A percentile compares a stretch with the other conserved stretches of the same genome.
These are phyloP conservation scores for Vigna trinervia DNA, from an alignment of 306 rosid genomes.

Conservation along the genomic window DNA sequence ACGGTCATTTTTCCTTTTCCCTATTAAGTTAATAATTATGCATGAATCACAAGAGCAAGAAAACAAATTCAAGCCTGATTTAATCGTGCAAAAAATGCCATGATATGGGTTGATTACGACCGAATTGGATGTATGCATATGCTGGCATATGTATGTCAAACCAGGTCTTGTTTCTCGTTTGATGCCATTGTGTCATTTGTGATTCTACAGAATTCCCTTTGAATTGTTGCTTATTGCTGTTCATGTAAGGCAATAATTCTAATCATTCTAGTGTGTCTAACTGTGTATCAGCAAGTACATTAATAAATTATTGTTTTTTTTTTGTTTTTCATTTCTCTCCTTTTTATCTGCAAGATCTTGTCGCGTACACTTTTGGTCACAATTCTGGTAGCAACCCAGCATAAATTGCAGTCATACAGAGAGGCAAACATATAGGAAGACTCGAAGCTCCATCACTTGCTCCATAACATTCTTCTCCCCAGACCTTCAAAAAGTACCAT, in stretches of 20 bases:
- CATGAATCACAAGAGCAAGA: constrained; percentile 22
- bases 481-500: constrained; percentile 40
- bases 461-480: constrained; percentile 92
- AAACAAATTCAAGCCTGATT: constrained; percentile 36
- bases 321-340: constrained; percentile 41
- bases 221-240: constrained; percentile 46
- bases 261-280: constrained; percentile 31
- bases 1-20: not conserved
- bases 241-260: constrained; percentile 37
- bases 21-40: constrained; percentile 15
- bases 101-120: constrained; percentile 42
- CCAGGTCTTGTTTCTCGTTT: constrained; percentile 55
- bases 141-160: constrained; percentile 37
- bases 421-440: constrained; percentile 54
- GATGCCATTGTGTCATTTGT: constrained; percentile 45
- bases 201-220: constrained; percentile 40
- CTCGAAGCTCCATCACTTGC: constrained; percentile 76
- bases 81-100: constrained; percentile 33
- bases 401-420: constrained; percentile 63
- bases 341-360: constrained; percentile 60
- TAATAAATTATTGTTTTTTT: constrained; percentile 16
- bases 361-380: constrained; percentile 62
- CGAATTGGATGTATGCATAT: constrained; percentile 29
- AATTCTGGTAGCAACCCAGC: constrained; percentile 63
- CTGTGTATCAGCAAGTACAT: constrained; percentile 1